Evolutionary conservation across 2,329 filamentous ascomycete species (phyloP).

Genomic region (Colletotrichum limetticola): DNA sequence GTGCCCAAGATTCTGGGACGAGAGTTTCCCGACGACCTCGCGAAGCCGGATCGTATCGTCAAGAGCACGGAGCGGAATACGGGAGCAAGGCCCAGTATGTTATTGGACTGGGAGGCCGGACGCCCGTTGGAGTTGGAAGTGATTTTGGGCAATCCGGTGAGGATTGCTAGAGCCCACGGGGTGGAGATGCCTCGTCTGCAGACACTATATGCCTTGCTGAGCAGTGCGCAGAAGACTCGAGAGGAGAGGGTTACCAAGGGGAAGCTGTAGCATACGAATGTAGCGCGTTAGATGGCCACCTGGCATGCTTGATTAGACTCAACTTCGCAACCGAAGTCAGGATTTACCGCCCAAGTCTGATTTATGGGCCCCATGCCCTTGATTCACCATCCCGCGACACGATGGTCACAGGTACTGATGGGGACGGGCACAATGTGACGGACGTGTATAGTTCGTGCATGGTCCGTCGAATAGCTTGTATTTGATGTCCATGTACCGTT

Average conservation of each 20-base stretch:
- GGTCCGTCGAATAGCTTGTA: too few relatives aligned
- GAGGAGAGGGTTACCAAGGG: constrained; percentile 45
- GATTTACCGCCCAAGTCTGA: neutral
- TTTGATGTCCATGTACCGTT: too few relatives aligned
- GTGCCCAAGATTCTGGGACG: constrained; percentile 71
- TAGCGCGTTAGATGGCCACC: neutral
- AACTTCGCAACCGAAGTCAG: neutral
- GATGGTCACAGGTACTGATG: too few relatives aligned
- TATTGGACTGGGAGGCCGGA: constrained; percentile 75
- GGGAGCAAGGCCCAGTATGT: constrained; percentile 74
- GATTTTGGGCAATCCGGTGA: constrained; percentile 76
- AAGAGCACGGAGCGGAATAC: constrained; percentile 71
- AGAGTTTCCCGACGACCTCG: constrained; percentile 69
- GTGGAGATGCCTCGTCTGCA: constrained; percentile 75
- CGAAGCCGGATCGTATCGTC: constrained; percentile 71
- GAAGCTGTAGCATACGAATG: constrained; percentile 45
- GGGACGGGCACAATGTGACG: too few relatives aligned
- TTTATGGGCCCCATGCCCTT: too few relatives aligned
- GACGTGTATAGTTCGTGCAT: too few relatives aligned
- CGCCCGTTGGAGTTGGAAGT: constrained; percentile 77
- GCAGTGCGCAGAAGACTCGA: constrained; percentile 68
- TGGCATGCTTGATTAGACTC: too few relatives aligned
- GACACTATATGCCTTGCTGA: constrained; percentile 73
- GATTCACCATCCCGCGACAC: too few relatives aligned
- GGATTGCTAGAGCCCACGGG: constrained; percentile 70